Evolutionary conservation across 2,329 filamentous ascomycete genomes (phyloP), one percentile per base, ranked within the genome.

Genomic region (Lecanicillium sp.): DNA sequence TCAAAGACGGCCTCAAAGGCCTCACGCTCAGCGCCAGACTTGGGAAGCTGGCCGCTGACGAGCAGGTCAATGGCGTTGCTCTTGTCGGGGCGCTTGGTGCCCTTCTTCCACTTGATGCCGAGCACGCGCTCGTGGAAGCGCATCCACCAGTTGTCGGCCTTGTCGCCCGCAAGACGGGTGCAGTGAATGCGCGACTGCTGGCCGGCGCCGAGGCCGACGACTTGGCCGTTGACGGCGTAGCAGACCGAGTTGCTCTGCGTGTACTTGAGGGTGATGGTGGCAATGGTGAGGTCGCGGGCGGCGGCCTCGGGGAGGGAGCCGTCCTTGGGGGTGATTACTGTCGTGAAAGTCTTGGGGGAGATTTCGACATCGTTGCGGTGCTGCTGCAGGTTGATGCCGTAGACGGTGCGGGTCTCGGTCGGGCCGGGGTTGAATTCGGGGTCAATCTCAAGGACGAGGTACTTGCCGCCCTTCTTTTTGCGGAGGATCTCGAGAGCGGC

Each of bases 121-220:
- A 96, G 74, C 11, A 92, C 85, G 38, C 86, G 83, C 51, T 86
- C 82, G 70, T 95, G 85, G 79, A 96, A 96, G 55, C 92, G 85
- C 73, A 98, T 84, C 92, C 90, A 98, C 90, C 90, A 96, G 73
- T 94, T 95, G 65, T 98, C 92, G 35, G 89, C 87, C 74, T 98
- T 98, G 71, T 96, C 90, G 44, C 92, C 92, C 9, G 92, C 92
- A 37, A 98, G 78, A 49, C 92, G 83, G 30, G 92, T 98, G 78
- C 92, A 98, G 75, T 98, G 92, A 52, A 98, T 98, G 51, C 92
- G 84, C 45, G 86, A 94, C 68, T 98, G 92, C 65, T 98, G 92
- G 44, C 92, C 92, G 40, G 92, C 92, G 48, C 92, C 92, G 40
- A 98, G 80, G 48, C 92, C 92, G 51, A 98, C 75, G 53, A 96